Percentiles rank a stretch among this genome's conserved stretches.
These are phyloP conservation scores for Aspergillus aculeatinus DNA, from an alignment of 2,329 filamentous ascomycete genomes.

Conservation along the genomic window DNA sequence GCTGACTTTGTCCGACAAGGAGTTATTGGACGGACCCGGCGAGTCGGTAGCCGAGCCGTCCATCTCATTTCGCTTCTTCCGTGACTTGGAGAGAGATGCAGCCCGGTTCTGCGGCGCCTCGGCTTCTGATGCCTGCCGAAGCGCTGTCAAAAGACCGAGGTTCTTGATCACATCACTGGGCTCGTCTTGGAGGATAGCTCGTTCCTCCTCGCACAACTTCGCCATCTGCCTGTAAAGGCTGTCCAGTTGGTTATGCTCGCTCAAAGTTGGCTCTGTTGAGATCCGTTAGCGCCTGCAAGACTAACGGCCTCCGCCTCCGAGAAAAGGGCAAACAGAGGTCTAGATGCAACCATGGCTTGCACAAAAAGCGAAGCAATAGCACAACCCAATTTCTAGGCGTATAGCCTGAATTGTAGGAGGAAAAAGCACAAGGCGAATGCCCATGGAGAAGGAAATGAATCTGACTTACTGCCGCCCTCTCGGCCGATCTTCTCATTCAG, in stretches of 20 bases:
- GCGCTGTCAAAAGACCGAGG: slow-evolving; percentile 48
- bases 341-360: not conserved
- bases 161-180: slow-evolving; percentile 54
- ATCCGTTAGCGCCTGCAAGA: slow-evolving; percentile 14
- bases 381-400: too few species aligned
- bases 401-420: too few species aligned
- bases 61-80: slow-evolving; percentile 48
- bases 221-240: slow-evolving; percentile 47
- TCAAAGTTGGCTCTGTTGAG: slow-evolving; percentile 35
- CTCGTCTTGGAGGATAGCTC: slow-evolving; percentile 48
- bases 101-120: slow-evolving; percentile 43
- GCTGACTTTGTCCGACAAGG: slow-evolving; percentile 42
- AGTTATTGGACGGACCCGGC: slow-evolving; percentile 42
- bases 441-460: not conserved
- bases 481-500: slow-evolving; percentile 47
- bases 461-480: slow-evolving; percentile 44
- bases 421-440: not conserved
- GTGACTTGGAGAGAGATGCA: slow-evolving; percentile 42
- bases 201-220: slow-evolving; percentile 50
- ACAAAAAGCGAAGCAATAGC: not conserved
- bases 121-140: slow-evolving; percentile 50
- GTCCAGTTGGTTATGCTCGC: slow-evolving; percentile 47
- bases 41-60: slow-evolving; percentile 47
- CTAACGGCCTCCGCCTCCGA: not conserved
- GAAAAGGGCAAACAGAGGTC: not conserved